Evolutionary conservation across 768 basidiomycete genomes (phyloP).

Genomic region (Calocybe indica): DNA sequence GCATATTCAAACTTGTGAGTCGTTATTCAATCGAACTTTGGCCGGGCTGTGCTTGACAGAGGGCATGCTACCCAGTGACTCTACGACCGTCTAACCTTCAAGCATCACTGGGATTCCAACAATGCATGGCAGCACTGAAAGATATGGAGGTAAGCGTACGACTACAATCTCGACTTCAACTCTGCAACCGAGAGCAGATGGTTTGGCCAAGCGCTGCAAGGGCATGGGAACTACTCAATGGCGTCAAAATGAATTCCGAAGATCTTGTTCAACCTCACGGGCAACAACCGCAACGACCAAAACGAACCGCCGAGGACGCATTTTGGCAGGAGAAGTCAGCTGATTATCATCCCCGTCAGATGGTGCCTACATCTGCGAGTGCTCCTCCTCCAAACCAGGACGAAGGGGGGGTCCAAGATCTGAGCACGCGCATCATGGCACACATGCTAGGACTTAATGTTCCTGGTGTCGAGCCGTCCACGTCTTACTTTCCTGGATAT

Average conservation of each 20-base stretch:
- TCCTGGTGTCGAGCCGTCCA: conserved; percentile 57
- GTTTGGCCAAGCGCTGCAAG: conserved; percentile 70
- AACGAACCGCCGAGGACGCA: conserved; percentile 56
- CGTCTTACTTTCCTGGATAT: conserved; percentile 49
- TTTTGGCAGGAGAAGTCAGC: conserved; percentile 51
- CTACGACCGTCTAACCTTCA: conserved; percentile 68
- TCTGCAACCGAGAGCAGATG: conserved; percentile 28
- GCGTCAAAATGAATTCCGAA: conserved; percentile 53
- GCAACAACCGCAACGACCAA: conserved; percentile 39
- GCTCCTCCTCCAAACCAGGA: conserved; percentile 17
- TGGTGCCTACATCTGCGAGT: conserved; percentile 18
- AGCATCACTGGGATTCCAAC: conserved; percentile 58
- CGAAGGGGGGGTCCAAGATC: conserved; percentile 50
- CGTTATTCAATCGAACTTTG: not conserved
- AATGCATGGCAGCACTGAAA: conserved; percentile 56
- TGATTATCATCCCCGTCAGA: conserved; percentile 38
- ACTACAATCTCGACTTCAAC: conserved; percentile 1
- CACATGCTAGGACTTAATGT: conserved; percentile 67
- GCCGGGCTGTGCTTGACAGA: conserved; percentile 9
- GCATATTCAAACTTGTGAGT: conserved; percentile 70
- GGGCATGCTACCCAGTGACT: conserved; percentile 41
- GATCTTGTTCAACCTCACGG: conserved; percentile 28
- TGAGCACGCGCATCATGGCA: conserved; percentile 62
- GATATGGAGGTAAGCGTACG: conserved; percentile 54
- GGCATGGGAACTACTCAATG: conserved; percentile 61